Conservation (phyloP, 805 yeast species). For the Myxozyma monticola region DNA sequence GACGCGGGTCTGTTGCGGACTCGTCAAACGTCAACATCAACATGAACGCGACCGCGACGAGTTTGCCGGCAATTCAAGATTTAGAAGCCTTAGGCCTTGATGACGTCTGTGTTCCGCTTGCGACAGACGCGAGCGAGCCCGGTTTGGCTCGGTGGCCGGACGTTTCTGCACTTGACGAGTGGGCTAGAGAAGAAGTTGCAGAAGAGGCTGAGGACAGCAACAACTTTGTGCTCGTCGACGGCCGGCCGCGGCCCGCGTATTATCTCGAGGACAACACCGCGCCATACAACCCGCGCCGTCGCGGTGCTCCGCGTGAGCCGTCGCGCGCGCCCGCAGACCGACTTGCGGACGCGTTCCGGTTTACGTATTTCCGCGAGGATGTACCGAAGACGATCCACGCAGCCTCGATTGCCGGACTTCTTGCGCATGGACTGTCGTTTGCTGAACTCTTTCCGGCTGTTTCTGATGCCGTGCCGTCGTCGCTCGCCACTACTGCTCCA, state of each 20-base stretch:
- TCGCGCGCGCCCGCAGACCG: constrained; percentile 43
- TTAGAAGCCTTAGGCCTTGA: too few relatives aligned
- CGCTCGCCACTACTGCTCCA: constrained; percentile 2
- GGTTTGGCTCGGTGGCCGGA: constrained; percentile 71
- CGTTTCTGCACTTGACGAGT: constrained; percentile 69
- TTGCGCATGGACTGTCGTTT: constrained; percentile 59
- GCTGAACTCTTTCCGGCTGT: constrained; percentile 58
- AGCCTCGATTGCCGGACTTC: constrained; percentile 73
- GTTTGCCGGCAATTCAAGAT: too few relatives aligned
- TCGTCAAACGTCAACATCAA: too few relatives aligned
- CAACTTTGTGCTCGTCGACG: too few relatives aligned
- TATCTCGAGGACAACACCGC: constrained; percentile 25
- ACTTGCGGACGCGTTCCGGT: constrained; percentile 46
- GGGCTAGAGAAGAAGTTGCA: constrained; percentile 65
- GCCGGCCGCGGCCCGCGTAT: constrained; percentile 48
- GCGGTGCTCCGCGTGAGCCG: constrained; percentile 39
- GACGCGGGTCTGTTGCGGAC: too few relatives aligned
- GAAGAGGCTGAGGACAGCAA: constrained; percentile 40
- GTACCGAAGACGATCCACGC: constrained; percentile 87
- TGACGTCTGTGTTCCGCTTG: constrained; percentile 90
- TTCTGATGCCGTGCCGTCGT: constrained; percentile 1
- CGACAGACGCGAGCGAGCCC: constrained; percentile 39
- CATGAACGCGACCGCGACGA: too few relatives aligned
- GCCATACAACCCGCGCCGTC: constrained; percentile 13
- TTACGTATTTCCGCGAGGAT: constrained; percentile 89